Evolutionary conservation across 2,329 filamentous ascomycete species (phyloP).

Genomic region (Cyphellophora europaea): DNA sequence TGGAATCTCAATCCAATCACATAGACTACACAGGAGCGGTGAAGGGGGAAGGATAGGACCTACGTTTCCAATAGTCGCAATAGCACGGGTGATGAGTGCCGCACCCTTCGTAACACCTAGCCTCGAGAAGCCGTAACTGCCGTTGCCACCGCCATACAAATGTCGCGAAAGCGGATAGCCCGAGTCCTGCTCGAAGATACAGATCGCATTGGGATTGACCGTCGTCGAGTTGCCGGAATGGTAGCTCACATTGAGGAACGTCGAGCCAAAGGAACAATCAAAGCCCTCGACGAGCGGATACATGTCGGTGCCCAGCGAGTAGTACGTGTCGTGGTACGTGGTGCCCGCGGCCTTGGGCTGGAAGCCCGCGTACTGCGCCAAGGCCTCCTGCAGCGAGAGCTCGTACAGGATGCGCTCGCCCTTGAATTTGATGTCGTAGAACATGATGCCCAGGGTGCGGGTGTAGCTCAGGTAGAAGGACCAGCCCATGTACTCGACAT

Average conservation of each 20-base stretch:
- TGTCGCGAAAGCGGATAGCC: slow-evolving; percentile 25
- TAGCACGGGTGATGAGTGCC: slow-evolving; percentile 33
- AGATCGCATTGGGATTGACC: slow-evolving; percentile 26
- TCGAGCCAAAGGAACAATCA: slow-evolving; percentile 18
- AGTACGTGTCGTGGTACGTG: slow-evolving; percentile 24
- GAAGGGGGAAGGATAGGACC: too few species aligned
- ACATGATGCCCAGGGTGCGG: slow-evolving; percentile 8
- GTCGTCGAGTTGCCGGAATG: slow-evolving; percentile 3
- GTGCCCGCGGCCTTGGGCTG: slow-evolving; percentile 17
- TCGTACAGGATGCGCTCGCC: slow-evolving; percentile 45
- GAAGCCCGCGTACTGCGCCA: slow-evolving; percentile 40
- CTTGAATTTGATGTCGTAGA: slow-evolving; percentile 35
- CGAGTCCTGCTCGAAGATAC: slow-evolving; percentile 10
- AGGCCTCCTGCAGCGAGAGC: slow-evolving; percentile 43
- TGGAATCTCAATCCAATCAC: too few species aligned
- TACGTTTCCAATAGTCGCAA: slow-evolving; percentile 45
- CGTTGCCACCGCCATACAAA: slow-evolving; percentile 8
- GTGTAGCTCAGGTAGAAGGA: slow-evolving; percentile 8
- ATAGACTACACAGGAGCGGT: too few species aligned
- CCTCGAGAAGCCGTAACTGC: slow-evolving; percentile 5
- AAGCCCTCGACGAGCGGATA: slow-evolving; percentile 21
- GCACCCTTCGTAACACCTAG: slow-evolving; percentile 14
- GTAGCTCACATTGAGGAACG: slow-evolving; percentile 7
- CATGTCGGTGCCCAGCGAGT: slow-evolving; percentile 20
- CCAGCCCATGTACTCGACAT: slow-evolving; percentile 9